Evolutionary conservation across 2,329 filamentous ascomycete species (phyloP), one percentile per base, ranked within the genome.

Genomic region (Arthroderma uncinatum): DNA sequence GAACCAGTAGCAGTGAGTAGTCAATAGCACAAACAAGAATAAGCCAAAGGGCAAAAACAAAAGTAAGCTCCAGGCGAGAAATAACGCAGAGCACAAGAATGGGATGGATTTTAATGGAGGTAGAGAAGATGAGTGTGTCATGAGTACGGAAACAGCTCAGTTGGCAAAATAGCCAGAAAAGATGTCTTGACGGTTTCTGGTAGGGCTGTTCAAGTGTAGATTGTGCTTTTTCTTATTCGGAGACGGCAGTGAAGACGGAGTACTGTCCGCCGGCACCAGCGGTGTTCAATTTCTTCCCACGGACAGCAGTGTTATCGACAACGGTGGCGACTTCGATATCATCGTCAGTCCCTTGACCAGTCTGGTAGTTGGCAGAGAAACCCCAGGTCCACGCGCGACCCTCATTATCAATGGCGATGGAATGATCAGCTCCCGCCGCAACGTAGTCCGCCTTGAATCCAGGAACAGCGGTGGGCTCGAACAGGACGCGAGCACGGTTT

Each of bases 261-360:
- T 73, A 96, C 68, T 96, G 91, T 4, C 90, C 90, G 62, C 92
- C 91, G n/a, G 86, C 86, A 44, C 87, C 88, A n/a, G 87, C 87
- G 72, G 80, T 89, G 34, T 83, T 78, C 44, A 96, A 78, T 70
- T 84, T 83, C 73, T 86, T 84, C 42, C 82, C 87, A 30, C 83
- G 80, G 28, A 93, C 81, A 42, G 89, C 90, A 10, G 84, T 87
- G 74, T 95, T 95, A 66, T 94, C 87, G 57, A 96, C 87, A 53
- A 85, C 66, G 0, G 86, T 93, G 0, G 91, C 89, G 23, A 81
- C 78, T 63, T 85, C 79, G 30, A 95, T 80, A 64, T 95, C 89
- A 53, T 93, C 87, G n/a, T 82, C 82, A 1, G 79, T 84, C 42
- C 87, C 87, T 64, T 84, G 84, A 9, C 88, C 88, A 2, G 86